Base-by-base conservation (phyloP, 75 land plant species). In the Selaginella moellendorffii region DNA sequence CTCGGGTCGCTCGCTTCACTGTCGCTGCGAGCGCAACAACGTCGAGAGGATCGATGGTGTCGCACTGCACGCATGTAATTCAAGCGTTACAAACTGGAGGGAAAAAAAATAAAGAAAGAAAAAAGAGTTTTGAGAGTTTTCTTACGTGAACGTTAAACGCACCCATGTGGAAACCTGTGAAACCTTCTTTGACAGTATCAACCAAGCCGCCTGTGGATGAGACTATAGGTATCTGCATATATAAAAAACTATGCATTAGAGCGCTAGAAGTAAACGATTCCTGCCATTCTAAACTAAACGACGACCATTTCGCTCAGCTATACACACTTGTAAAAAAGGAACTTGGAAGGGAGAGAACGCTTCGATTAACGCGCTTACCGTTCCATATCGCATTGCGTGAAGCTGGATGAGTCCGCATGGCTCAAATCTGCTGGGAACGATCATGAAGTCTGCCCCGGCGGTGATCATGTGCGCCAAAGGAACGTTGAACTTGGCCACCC, bases 331-430 rank as follows among this genome's bases (percentile, higher is more conserved):
- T n/a, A n/a, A n/a, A n/a, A n/a, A n/a, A n/a, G n/a, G n/a, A n/a
- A n/a, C n/a, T n/a, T n/a, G n/a, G n/a, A n/a, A n/a, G n/a, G n/a
- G n/a, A n/a, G n/a, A n/a, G n/a, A n/a, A n/a, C n/a, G n/a, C n/a
- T n/a, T n/a, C n/a, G n/a, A n/a, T n/a, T n/a, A n/a, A n/a, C n/a
- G n/a, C n/a, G 21, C 71, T 63, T 81, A 90, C 97, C 54, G 88
- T 84, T 77, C 97, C 93, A 70, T 85, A 87, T 61, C 79, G 76
- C 97, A 87, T 87, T 29, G 81, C 93, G 53, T 90, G 85, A 54
- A 90, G 68, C 77, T 90, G 97, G 72, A 84, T 87, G 46, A 90
- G 84, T 17, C 97, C 97, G 70, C 93, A 87, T 0, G 97, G 97
- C 46, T 90, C 97, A 76, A 90, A 90, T 62, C 97, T 75, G 69